Evolutionary conservation across 2,329 filamentous ascomycete genomes (phyloP).

Genomic region (Plenodomus lindquistii): DNA sequence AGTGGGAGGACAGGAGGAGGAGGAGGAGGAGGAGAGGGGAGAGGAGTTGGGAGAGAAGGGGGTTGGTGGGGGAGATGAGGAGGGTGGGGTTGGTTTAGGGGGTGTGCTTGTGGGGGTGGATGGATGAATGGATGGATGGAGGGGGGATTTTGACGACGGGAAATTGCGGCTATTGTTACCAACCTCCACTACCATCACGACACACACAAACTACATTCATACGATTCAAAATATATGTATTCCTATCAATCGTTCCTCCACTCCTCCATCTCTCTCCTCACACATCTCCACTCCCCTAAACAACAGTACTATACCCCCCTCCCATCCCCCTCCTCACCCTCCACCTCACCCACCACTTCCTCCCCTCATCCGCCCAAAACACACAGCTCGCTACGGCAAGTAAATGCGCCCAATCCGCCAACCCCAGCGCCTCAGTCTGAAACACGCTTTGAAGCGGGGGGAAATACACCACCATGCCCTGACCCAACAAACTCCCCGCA

Average conservation of each 20-base stretch:
- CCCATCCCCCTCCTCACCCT: constrained; percentile 37
- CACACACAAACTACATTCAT: too few relatives aligned
- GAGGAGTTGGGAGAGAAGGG: constrained; percentile 3
- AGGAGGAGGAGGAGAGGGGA: background rate
- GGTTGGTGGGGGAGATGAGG: constrained; percentile 28
- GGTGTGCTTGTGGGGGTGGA: background rate
- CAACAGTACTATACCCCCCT: constrained; percentile 45
- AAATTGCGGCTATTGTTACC: too few relatives aligned
- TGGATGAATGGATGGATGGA: background rate
- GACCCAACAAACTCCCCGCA: constrained; percentile 78
- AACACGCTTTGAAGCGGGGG: constrained; percentile 93
- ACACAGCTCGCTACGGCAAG: constrained; percentile 81
- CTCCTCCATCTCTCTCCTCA: background rate
- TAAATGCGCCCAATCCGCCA: constrained; percentile 75
- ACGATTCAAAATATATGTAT: background rate
- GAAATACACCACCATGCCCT: constrained; percentile 90
- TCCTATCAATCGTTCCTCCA: background rate
- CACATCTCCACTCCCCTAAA: constrained; percentile 19
- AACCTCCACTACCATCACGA: too few relatives aligned
- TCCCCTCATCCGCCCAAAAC: constrained; percentile 90
- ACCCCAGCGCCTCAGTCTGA: constrained; percentile 83
- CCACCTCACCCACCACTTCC: constrained; percentile 68
- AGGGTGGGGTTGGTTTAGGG: constrained; percentile 26
- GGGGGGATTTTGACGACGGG: background rate
- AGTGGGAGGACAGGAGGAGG: background rate